Percentiles rank a stretch among this genome's conserved stretches.
phyloP scores from a whole-genome alignment of 306 rosid genomes.

The Styphnolobium japonicum region DNA sequence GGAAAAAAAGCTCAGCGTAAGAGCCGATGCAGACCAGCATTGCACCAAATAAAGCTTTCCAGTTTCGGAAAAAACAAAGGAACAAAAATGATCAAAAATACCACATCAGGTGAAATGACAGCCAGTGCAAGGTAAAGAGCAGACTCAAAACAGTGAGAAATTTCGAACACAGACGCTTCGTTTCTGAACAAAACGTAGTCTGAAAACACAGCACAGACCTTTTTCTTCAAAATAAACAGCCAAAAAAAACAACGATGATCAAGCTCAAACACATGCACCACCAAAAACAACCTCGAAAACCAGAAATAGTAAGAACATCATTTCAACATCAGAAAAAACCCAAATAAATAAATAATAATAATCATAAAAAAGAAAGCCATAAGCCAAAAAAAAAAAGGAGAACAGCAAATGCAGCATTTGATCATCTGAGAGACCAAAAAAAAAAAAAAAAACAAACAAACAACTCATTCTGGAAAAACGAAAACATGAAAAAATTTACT shows the following conservation, averaged over 20 bases:
- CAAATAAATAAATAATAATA: too few relatives aligned
- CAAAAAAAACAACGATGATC: neutral
- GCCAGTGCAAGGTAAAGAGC: neutral
- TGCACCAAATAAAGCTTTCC: neutral
- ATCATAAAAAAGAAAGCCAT: neutral
- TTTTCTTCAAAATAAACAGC: neutral
- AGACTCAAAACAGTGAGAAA: neutral
- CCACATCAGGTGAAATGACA: neutral
- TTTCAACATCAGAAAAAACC: too few relatives aligned
- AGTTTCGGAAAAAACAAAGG: neutral
- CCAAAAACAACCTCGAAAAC: neutral
- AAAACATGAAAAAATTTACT: neutral
- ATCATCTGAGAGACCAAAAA: neutral
- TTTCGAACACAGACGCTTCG: neutral
- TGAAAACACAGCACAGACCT: neutral
- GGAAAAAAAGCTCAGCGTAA: neutral
- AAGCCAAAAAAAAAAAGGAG: neutral
- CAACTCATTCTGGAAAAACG: neutral
- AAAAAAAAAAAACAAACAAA: neutral
- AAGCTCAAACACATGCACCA: conserved; percentile 4
- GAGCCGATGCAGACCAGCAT: neutral
- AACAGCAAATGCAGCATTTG: neutral
- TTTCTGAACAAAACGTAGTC: neutral
- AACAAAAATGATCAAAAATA: neutral
- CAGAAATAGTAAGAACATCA: neutral